A percentile compares a stretch with the other conserved stretches of the same genome.
phyloP scores from a whole-genome alignment of 2,329 filamentous ascomycete genomes.

The Westerdykella sp. region DNA sequence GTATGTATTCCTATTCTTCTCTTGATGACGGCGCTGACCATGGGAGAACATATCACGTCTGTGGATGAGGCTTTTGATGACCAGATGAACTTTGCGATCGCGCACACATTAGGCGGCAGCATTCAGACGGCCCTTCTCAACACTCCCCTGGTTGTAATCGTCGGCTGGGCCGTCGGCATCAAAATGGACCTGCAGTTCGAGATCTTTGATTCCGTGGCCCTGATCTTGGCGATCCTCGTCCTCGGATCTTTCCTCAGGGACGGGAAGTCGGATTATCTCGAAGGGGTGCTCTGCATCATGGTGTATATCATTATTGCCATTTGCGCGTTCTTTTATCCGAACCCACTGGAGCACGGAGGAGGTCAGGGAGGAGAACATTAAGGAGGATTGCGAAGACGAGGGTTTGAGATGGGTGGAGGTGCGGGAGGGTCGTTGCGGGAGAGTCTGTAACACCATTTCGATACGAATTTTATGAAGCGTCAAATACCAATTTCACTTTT shows the following conservation, averaged over 20 bases:
- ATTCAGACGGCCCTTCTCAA: conserved; percentile 89
- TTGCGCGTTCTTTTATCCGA: conserved; percentile 56
- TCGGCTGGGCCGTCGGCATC: conserved; percentile 69
- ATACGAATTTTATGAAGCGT: not conserved
- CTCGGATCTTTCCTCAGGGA: conserved; percentile 84
- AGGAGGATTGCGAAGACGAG: not conserved
- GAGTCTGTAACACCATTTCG: too few species aligned
- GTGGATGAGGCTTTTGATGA: conserved; percentile 80
- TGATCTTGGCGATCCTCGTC: conserved; percentile 78
- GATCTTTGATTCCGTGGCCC: conserved; percentile 73
- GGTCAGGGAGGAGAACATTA: conserved; percentile 1
- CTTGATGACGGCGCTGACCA: conserved; percentile 1
- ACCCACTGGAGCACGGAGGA: conserved; percentile 34
- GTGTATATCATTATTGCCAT: conserved; percentile 60
- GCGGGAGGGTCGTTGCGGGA: too few species aligned
- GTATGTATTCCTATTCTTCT: conserved; percentile 9
- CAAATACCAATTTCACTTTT: not conserved
- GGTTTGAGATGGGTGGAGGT: not conserved
- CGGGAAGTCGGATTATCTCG: conserved; percentile 84
- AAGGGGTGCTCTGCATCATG: conserved; percentile 73
- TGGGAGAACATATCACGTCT: conserved; percentile 67
- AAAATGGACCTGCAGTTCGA: conserved; percentile 78
- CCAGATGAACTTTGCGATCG: conserved; percentile 77
- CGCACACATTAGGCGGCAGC: conserved; percentile 78
- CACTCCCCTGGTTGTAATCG: conserved; percentile 72